These are phyloP conservation scores for Diaporthe australafricana DNA, from an alignment of 2,329 filamentous ascomycete genomes.

Conservation along the genomic window DNA sequence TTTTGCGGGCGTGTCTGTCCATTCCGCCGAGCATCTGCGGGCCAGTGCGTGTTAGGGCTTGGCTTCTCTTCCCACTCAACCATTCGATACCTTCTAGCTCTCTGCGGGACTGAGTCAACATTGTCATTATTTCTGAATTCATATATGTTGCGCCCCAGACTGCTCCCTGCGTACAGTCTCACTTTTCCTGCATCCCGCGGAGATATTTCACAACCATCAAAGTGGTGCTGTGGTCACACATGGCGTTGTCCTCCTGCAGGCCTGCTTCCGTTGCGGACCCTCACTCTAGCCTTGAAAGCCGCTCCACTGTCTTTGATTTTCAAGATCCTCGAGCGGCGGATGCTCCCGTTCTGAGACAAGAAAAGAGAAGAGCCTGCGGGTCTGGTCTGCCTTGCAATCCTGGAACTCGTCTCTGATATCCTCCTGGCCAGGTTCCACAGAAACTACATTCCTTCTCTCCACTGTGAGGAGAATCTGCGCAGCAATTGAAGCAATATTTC, in stretches of 20 bases:
- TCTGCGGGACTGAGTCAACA: not conserved
- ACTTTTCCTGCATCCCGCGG: not conserved
- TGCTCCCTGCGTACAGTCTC: not conserved
- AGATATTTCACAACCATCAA: not conserved
- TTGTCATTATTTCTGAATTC: not conserved
- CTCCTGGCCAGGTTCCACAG: constrained; percentile 31
- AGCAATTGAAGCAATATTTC: not conserved
- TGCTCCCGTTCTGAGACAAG: constrained; percentile 2
- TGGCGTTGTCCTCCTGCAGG: constrained; percentile 7
- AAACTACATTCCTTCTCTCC: constrained; percentile 7
- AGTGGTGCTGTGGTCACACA: constrained; percentile 6
- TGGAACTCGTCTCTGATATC: constrained; percentile 27
- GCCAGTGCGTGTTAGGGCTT: not conserved
- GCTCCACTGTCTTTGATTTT: constrained; percentile 6
- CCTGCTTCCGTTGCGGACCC: not conserved
- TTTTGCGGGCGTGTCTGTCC: not conserved
- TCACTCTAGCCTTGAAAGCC: not conserved
- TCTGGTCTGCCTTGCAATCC: constrained; percentile 1
- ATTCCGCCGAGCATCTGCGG: not conserved
- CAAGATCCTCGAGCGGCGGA: not conserved
- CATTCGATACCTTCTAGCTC: not conserved
- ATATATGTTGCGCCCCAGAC: not conserved
- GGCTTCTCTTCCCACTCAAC: not conserved
- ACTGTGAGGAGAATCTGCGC: constrained; percentile 1
- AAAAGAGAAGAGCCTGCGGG: not conserved